Evolutionary conservation across 2,329 filamentous ascomycete genomes (phyloP).

Genomic region (Arachnomyces sp.): DNA sequence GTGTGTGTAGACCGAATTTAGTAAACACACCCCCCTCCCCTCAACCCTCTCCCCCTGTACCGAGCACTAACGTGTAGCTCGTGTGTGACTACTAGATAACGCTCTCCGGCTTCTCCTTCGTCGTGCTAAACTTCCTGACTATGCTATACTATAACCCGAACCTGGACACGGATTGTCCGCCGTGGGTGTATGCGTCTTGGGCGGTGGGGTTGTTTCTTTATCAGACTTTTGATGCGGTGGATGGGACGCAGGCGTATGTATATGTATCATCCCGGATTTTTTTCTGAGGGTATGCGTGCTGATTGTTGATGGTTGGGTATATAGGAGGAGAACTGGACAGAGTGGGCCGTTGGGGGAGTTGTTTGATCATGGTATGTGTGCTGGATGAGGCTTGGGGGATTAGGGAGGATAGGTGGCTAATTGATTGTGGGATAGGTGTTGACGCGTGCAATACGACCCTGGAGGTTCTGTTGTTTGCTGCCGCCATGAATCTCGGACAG

Average conservation of each 20-base stretch:
- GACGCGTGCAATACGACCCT: constrained; percentile 95
- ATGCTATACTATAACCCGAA: constrained; percentile 94
- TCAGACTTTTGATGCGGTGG: constrained; percentile 96
- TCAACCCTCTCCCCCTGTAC: not conserved
- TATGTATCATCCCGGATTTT: not conserved
- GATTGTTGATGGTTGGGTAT: constrained; percentile 4
- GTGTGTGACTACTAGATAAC: constrained; percentile 58
- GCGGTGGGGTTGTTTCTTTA: constrained; percentile 85
- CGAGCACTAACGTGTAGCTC: not conserved
- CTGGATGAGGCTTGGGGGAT: not conserved
- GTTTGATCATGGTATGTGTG: constrained; percentile 72
- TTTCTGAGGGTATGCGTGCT: constrained; percentile 7
- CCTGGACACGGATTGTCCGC: constrained; percentile 83
- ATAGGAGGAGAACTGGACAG: constrained; percentile 74
- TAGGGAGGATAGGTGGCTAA: no score
- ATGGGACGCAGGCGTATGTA: constrained; percentile 81
- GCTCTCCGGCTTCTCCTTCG: constrained; percentile 79
- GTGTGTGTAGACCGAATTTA: constrained; percentile 46
- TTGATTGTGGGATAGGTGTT: no score
- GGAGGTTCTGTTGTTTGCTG: constrained; percentile 84
- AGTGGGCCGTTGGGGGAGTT: constrained; percentile 91
- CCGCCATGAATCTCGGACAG: constrained; percentile 86
- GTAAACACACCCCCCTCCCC: constrained; percentile 12
- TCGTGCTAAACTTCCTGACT: constrained; percentile 81
- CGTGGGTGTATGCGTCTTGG: constrained; percentile 94